These are phyloP conservation scores for Scalesia atractyloides DNA, from an alignment of 129 eudicot species.

Conservation along the genomic window DNA sequence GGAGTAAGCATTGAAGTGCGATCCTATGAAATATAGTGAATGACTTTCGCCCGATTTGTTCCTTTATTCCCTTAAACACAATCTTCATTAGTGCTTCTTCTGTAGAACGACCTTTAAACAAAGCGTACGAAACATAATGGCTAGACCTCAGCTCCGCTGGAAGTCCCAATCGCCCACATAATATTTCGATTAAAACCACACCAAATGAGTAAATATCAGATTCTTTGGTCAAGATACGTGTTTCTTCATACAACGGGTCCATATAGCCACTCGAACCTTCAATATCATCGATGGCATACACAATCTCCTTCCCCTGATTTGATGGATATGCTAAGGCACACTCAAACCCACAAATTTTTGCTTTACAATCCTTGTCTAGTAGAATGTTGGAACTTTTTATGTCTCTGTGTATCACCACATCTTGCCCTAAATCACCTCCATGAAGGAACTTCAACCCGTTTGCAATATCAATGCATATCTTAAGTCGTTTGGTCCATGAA, in stretches of 20 bases:
- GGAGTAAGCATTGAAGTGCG: conserved; percentile 13
- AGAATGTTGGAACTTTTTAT: conserved; percentile 5
- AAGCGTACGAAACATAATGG: neutral
- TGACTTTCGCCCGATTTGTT: conserved; percentile 1
- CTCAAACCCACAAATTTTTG: conserved; percentile 12
- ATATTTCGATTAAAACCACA: conserved; percentile 4
- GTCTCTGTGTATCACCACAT: conserved; percentile 18
- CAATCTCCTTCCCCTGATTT: neutral
- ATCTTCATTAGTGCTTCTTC: neutral
- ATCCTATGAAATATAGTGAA: neutral
- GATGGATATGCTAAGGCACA: neutral
- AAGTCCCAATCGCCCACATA: conserved; percentile 3
- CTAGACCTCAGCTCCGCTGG: neutral
- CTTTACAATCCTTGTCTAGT: conserved; percentile 11
- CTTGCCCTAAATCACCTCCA: neutral
- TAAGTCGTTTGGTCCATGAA: conserved; percentile 20
- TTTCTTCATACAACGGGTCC: neutral
- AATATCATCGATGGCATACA: neutral
- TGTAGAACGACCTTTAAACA: neutral
- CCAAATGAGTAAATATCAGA: conserved; percentile 21
- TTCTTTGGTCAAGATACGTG: conserved; percentile 5
- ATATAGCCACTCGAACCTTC: conserved; percentile 7
- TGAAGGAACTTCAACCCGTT: conserved; percentile 18
- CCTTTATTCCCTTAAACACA: conserved; percentile 6
- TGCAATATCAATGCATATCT: conserved; percentile 19